Base-by-base conservation (phyloP, 2,329 filamentous ascomycete species). In the Escovopsis sp. region DNA sequence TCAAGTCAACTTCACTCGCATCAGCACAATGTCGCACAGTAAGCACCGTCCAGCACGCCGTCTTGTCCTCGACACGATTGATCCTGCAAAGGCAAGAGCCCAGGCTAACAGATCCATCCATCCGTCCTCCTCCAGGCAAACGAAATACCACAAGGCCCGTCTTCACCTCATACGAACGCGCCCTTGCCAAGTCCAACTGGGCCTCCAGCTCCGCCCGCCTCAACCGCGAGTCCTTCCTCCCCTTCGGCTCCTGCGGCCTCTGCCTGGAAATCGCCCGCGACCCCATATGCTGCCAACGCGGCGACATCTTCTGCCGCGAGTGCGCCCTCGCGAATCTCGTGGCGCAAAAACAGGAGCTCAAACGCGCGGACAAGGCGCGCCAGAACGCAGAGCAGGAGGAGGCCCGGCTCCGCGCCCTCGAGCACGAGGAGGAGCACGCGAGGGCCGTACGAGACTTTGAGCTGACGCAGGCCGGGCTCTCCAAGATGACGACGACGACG, bases 221-320 rank as follows among this genome's bases (percentile, higher is more conserved):
- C 32, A 80, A 75, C 19, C 82, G 89, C 55, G 91, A 96, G 58
- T 91, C 85, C 43, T 96, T 94, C 61, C 77, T 96, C 10, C 81
- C 86, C 5, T 94, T 96, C 59, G 85, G 82, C 42, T 86, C 82
- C 19, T 98, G 89, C 66, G 77, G 81, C 42, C 72, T 98, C 26
- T 98, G 89, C 56, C 79, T 96, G 12, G 76, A 87, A 46, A 75
- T 81, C 7, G 83, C 88, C 18, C 75, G 81, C 28, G 77, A 86
- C 38, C 88, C 91, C 1, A 86, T 95, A 33, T 79, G 85, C 19
- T 96, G 89, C 61, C 68, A 74, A 3, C 75, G 80, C 49, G 89
- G 89, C 47, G 88, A 96, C 60, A 70, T 98, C 12, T 96, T 96
- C 66, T 98, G 89, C 61, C 80, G 86, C 52, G 91, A 96, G 66